Evolutionary conservation across 495 filamentous ascomycete species (phyloP).

Genomic region (Neurospora terricola): DNA sequence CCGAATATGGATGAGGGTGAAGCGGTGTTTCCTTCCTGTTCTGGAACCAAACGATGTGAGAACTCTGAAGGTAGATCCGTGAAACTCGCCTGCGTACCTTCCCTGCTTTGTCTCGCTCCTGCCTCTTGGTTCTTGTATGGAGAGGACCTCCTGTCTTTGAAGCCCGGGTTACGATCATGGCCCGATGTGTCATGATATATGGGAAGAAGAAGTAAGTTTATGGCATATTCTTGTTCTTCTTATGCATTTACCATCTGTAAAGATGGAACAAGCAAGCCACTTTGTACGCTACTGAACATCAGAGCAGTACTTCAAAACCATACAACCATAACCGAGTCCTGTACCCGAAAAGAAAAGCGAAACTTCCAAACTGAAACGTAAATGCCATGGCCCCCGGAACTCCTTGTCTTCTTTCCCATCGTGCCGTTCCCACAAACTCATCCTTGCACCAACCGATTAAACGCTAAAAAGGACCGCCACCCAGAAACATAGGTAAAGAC

Average conservation of each 20-base stretch:
- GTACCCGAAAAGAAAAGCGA: not conserved
- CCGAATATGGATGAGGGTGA: not conserved
- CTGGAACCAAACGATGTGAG: not conserved
- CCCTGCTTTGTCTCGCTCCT: not conserved
- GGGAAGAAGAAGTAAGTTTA: not conserved
- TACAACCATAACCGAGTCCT: not conserved
- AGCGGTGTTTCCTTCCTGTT: not conserved
- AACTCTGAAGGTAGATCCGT: not conserved
- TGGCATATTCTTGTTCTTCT: not conserved
- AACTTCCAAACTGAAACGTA: no score
- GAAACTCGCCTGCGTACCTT: not conserved
- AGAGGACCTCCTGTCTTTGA: no score
- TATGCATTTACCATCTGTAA: not conserved
- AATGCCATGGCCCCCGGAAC: no score
- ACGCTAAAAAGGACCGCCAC: slow-evolving; percentile 7
- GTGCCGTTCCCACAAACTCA: not conserved
- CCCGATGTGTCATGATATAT: no score
- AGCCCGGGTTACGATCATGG: no score
- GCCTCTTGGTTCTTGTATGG: not conserved
- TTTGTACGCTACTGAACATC: not conserved
- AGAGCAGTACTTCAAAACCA: not conserved
- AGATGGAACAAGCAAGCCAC: not conserved
- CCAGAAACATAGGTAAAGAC: slow-evolving; percentile 8
- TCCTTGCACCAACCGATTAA: not conserved
- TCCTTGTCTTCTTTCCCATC: not conserved